These are phyloP conservation scores for Colletotrichum lupini DNA, from an alignment of 2,329 filamentous ascomycete genomes.

Conservation along the genomic window DNA sequence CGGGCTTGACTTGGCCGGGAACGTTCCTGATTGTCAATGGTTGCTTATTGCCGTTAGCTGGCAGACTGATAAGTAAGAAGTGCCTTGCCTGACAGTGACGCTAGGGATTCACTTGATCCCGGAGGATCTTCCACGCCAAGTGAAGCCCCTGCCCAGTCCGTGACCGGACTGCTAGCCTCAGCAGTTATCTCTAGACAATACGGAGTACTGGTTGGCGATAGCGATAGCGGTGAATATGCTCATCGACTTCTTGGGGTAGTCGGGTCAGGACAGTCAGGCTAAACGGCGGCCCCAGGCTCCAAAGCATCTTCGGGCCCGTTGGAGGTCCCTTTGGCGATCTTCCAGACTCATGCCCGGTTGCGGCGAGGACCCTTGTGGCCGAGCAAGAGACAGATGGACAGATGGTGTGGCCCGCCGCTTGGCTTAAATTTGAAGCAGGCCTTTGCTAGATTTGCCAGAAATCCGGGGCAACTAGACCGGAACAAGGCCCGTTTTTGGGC, in stretches of 20 bases:
- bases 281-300: slow-evolving; percentile 20
- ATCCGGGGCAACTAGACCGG: slow-evolving; percentile 37
- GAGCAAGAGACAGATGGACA: slow-evolving; percentile 24
- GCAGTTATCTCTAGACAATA: neutral
- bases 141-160: slow-evolving; percentile 21
- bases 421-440: slow-evolving; percentile 32
- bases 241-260: slow-evolving; percentile 13
- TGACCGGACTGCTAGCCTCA: slow-evolving; percentile 26
- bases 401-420: slow-evolving; percentile 18
- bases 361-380: slow-evolving; percentile 34
- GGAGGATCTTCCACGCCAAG: slow-evolving; percentile 37
- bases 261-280: slow-evolving; percentile 16
- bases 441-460: slow-evolving; percentile 27
- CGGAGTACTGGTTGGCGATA: slow-evolving; percentile 17
- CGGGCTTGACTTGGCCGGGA: neutral
- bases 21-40: slow-evolving; percentile 1
- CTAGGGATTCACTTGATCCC: slow-evolving; percentile 8
- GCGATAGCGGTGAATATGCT: slow-evolving; percentile 26
- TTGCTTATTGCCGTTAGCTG: slow-evolving; percentile 29
- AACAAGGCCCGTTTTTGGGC: slow-evolving; percentile 30
- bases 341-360: slow-evolving; percentile 34
- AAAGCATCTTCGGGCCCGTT: slow-evolving; percentile 17
- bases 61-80: neutral
- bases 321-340: slow-evolving; percentile 31
- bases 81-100: neutral